Evolutionary conservation across 805 yeast genomes (phyloP), one percentile per base, ranked within the genome.

Genomic region (Candida sanyiensis): DNA sequence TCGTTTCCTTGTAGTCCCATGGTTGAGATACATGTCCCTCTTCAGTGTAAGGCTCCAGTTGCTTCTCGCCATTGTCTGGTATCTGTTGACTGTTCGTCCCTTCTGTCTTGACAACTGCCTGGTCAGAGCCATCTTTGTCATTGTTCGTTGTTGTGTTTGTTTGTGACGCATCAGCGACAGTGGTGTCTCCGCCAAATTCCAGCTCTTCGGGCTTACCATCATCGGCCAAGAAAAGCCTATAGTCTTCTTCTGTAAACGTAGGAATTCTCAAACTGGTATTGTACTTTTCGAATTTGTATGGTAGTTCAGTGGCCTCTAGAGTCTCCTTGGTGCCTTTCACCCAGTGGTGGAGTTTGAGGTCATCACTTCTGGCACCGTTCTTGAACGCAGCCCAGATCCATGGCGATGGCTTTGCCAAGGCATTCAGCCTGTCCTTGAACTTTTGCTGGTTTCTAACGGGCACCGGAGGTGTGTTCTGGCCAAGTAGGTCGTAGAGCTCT

Each of bases 381-480:
- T 64, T 69, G 55, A 90, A 93, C 5, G 68, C 63, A 15, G 72
- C 72, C 60, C 76, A 67, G 1, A 75, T 71, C 99, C 99, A 93
- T 1, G 96, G 88, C 0, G 93, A 72, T 0, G 86, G 82, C 44
- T 77, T 81, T 15, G 73, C 69, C 30, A 64, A 64, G 49, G 76
- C 67, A 42, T 75, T 75, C 37, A 85, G 68, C 48, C 77, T 72
- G 43, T 80, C 85, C 46, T 80, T 82, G 54, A 79, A 79, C 46
- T 76, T 63, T 20, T 56, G 64, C n/a, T 63, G 60, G 37, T 66
- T 67, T 37, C 69, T 67, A n/a, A 72, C 73, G n/a, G 71, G 72
- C 7, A 73, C 75, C 0, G 97, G 89, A 1, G 98, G 96, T 2
- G 95, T 78, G 58, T 87, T 87, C 28, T 93, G 89, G 5, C 99